These are phyloP conservation scores for Inonotus hispidus DNA, from an alignment of 1,284 basidiomycete species.

Conservation along the genomic window DNA sequence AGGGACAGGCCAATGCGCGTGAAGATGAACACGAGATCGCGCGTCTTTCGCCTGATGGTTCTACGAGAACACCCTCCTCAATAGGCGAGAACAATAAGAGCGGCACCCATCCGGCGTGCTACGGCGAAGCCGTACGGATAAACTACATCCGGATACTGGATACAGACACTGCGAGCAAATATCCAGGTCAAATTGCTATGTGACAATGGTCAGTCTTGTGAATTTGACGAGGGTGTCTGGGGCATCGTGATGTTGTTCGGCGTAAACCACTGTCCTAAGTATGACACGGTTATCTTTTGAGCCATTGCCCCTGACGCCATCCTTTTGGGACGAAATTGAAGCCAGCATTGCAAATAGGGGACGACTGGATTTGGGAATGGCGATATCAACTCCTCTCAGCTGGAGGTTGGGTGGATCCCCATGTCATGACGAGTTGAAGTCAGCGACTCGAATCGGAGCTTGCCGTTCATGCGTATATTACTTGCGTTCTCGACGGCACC, in stretches of 20 bases:
- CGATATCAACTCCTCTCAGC: neutral
- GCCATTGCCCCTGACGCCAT: neutral
- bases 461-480: neutral
- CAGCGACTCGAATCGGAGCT: neutral
- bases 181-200: neutral
- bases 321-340: neutral
- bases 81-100: constrained; percentile 17
- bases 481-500: neutral
- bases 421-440: neutral
- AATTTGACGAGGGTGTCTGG: constrained; percentile 9
- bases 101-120: neutral
- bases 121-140: constrained; percentile 11
- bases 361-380: neutral
- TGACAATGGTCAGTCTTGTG: neutral
- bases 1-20: constrained; percentile 3
- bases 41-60: constrained; percentile 13
- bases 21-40: constrained; percentile 10
- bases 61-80: constrained; percentile 6
- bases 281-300: constrained; percentile 4
- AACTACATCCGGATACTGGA: constrained; percentile 13
- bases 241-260: neutral
- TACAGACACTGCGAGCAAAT: constrained; percentile 1
- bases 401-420: neutral
- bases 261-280: neutral
- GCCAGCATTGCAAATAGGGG: neutral